Evolutionary conservation across 1,139 yeast species (phyloP).

Genomic region (Zygosaccharomyces sapae): DNA sequence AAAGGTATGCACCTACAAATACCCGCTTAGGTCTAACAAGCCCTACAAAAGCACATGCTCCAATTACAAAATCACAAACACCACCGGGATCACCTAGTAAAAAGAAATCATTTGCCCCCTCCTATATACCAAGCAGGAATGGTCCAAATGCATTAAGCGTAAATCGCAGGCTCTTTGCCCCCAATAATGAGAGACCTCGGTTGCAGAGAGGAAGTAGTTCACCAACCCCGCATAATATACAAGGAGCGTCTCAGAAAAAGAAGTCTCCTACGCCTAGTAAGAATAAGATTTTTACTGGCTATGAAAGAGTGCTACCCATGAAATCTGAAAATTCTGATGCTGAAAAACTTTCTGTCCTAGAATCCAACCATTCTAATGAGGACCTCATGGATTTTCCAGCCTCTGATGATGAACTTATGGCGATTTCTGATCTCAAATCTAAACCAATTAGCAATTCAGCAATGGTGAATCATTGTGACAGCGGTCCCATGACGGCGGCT

Average conservation of each 20-base stretch:
- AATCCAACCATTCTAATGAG: background rate
- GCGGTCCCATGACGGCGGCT: background rate
- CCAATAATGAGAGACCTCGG: conserved; percentile 5
- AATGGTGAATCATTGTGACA: background rate
- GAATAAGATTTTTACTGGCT: background rate
- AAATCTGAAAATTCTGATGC: background rate
- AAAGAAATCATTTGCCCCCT: conserved; percentile 11
- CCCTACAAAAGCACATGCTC: conserved; percentile 7
- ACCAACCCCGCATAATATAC: conserved; percentile 1
- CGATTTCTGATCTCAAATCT: background rate
- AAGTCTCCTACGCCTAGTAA: background rate
- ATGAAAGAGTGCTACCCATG: background rate
- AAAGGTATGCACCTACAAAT: background rate
- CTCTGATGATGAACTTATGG: background rate
- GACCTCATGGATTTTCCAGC: background rate
- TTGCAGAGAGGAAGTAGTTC: conserved; percentile 2
- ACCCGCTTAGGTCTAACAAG: conserved; percentile 1
- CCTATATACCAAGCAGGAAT: conserved; percentile 14
- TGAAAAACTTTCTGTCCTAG: background rate
- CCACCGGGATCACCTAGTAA: conserved; percentile 14
- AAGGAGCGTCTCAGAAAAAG: background rate
- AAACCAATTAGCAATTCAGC: background rate
- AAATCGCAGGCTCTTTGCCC: conserved; percentile 13
- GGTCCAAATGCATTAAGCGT: conserved; percentile 13
- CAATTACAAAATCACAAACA: conserved; percentile 9